These are phyloP conservation scores for Tolypocladium album DNA, from an alignment of 2,329 filamentous ascomycete species.

Conservation along the genomic window DNA sequence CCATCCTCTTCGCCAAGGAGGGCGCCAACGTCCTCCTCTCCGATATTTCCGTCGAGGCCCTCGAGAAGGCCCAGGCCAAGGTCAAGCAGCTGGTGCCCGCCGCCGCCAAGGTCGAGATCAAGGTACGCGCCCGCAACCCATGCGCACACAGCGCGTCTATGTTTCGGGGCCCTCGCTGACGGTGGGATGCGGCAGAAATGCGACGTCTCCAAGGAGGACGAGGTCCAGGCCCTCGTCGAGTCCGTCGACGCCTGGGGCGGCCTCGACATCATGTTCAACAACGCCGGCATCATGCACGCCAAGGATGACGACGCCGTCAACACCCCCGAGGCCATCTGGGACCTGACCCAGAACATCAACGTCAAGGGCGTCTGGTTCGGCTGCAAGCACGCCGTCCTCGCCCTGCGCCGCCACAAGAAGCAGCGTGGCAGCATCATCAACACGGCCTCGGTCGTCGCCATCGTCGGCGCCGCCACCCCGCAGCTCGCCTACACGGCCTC, in stretches of 20 bases:
- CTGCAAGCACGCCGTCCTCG: constrained; percentile 79
- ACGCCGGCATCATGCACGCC: constrained; percentile 93
- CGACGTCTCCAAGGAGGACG: constrained; percentile 78
- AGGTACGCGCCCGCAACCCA: constrained; percentile 21
- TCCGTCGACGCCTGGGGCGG: constrained; percentile 76
- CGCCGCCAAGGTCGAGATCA: constrained; percentile 49
- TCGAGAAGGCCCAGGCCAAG: constrained; percentile 67
- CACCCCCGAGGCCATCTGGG: constrained; percentile 87
- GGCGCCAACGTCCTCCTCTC: constrained; percentile 77
- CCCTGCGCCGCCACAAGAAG: constrained; percentile 73
- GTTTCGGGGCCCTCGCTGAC: too few relatives aligned
- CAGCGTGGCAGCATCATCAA: constrained; percentile 76
- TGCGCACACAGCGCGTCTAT: too few relatives aligned
- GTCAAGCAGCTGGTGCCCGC: constrained; percentile 61
- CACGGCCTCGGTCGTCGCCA: constrained; percentile 78
- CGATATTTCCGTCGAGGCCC: constrained; percentile 69
- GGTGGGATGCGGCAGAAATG: constrained; percentile 20
- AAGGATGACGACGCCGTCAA: constrained; percentile 69
- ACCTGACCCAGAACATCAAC: constrained; percentile 87
- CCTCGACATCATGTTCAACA: constrained; percentile 91
- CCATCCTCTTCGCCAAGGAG: constrained; percentile 81
- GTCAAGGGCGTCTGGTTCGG: constrained; percentile 98
- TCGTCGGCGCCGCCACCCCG: constrained; percentile 78
- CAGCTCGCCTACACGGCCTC: constrained; percentile 89
- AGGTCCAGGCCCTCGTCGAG: constrained; percentile 66